A percentile compares a stretch with the other conserved stretches of the same genome.
These are phyloP conservation scores for Russula sp. DNA, from an alignment of 768 basidiomycete genomes.

Conservation along the genomic window DNA sequence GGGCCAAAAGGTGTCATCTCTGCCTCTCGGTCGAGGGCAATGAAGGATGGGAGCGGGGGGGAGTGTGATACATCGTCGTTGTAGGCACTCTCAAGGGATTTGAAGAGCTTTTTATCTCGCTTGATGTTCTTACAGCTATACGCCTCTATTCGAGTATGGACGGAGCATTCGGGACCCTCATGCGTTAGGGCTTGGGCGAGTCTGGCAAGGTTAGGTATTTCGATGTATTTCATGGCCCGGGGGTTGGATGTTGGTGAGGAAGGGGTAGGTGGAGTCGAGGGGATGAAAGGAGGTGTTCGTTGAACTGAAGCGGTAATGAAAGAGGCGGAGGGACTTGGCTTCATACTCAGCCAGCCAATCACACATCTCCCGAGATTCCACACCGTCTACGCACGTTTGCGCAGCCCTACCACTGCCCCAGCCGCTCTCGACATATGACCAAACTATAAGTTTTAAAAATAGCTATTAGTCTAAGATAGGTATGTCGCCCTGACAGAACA, in stretches of 20 bases:
- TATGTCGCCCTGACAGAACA: neutral
- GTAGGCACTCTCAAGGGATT: constrained; percentile 85
- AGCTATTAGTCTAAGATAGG: neutral
- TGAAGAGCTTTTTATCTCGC: constrained; percentile 95
- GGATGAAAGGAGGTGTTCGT: neutral
- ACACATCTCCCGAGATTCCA: neutral
- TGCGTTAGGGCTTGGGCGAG: constrained; percentile 79
- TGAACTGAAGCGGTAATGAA: no score
- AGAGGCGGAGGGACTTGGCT: neutral
- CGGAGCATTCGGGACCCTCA: constrained; percentile 83
- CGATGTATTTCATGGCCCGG: constrained; percentile 81
- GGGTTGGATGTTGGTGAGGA: neutral
- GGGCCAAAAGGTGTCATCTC: constrained; percentile 89
- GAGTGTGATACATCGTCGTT: constrained; percentile 76
- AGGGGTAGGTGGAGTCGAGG: no score
- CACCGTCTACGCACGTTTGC: constrained; percentile 2
- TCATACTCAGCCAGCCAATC: constrained; percentile 12
- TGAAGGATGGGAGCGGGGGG: constrained; percentile 77
- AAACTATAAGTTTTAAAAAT: neutral
- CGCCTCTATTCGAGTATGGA: constrained; percentile 91
- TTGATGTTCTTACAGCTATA: constrained; percentile 98
- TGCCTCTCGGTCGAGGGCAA: constrained; percentile 63
- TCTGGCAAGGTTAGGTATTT: constrained; percentile 71
- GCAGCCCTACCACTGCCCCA: neutral
- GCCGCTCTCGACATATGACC: neutral